A percentile compares a stretch with the other conserved stretches of the same genome.
Evolutionary conservation across 176 grass and related monocot genomes (phyloP).

Genomic region (Dactylis glomerata): DNA sequence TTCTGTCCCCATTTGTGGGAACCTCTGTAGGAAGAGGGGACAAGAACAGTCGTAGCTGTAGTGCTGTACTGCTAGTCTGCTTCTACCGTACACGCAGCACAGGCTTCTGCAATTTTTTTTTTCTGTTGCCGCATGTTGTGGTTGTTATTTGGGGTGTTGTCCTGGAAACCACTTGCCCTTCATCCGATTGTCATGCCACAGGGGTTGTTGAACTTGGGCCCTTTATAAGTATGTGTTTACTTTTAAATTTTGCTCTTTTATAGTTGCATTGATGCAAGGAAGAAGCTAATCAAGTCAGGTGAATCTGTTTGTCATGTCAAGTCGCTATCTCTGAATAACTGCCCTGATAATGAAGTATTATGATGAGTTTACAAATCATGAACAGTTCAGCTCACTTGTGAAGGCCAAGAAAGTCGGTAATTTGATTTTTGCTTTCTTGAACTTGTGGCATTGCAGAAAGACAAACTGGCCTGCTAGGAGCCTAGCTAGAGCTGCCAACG

Average conservation of each 20-base stretch:
- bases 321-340: slow-evolving; percentile 3
- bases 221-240: background rate
- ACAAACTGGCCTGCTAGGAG: background rate
- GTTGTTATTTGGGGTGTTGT: background rate
- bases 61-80: background rate
- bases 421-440: slow-evolving; percentile 9
- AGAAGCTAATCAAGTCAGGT: background rate
- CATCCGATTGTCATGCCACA: slow-evolving; percentile 29
- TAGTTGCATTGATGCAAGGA: background rate
- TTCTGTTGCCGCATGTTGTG: background rate
- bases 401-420: slow-evolving; percentile 11
- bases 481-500: background rate
- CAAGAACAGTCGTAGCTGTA: background rate
- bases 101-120: background rate
- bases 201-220: background rate
- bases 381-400: background rate
- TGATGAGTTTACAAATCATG: background rate
- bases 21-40: background rate
- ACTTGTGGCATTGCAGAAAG: slow-evolving; percentile 31
- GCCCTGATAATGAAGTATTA: background rate
- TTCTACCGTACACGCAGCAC: background rate
- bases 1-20: background rate
- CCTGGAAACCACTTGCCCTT: slow-evolving; percentile 23
- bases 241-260: background rate
- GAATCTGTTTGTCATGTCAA: background rate